Evolutionary conservation across 768 basidiomycete genomes (phyloP), one percentile per base, ranked within the genome.

Genomic region (Cubamyces lactineus): DNA sequence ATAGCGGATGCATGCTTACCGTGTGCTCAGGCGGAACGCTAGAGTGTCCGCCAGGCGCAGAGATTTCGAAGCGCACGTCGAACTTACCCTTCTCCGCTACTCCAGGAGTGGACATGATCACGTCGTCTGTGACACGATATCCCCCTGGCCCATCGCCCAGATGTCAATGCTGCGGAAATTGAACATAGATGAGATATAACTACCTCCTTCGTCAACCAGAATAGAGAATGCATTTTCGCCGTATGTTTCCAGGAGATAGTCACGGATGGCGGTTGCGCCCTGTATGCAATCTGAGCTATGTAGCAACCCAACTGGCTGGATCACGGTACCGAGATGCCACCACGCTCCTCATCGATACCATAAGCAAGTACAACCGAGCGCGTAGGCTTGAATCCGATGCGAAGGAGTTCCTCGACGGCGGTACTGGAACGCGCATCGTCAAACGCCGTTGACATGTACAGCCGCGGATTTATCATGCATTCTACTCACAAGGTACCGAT

Each of bases 121-220:
- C 76, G 6, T 87, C 87, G 57, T 78, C 82, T 34, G 76, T 67
- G 41, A 86, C 79, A 1, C 68, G 67, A 50, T 82, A 86, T 24
- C 84, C 83, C 55, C 80, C 87, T 79, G 63, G 42, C 43, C 71
- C 54, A 15, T n/a, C 15, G 42, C 3, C 47, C 28, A 59, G 54
- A 61, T 54, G 63, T 61, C 13, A 16, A 16, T 26, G 17, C 50
- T 24, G n/a, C 46, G 13, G 46, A n/a, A 2, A 40, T 15, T 48
- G 61, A 38, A 19, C 8, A 34, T 5, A 19, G 30, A 34, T 46
- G 11, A 1, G 21, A 41, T 12, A 13, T 26, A 72, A 77, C 68
- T 72, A 86, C 92, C 84, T 38, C 95, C 94, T 78, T 98, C 96
- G 69, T 98, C 96, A 38, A 98, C 80, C 47, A 97, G 73, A 70